Evolutionary conservation across 192 early-diverging fungal species (phyloP).

Genomic region (Coemansia sp.): DNA sequence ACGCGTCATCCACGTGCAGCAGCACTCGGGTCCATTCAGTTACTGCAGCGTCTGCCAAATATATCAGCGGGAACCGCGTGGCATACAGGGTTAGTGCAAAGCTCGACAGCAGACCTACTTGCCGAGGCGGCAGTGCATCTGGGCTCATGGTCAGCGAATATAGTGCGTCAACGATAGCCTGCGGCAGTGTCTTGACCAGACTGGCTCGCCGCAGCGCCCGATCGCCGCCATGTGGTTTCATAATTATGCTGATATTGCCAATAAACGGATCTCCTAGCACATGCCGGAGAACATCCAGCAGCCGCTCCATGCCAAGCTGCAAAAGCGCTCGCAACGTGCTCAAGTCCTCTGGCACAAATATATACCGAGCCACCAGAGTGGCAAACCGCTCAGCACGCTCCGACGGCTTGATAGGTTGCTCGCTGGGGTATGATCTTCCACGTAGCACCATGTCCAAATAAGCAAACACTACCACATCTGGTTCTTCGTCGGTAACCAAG

Average conservation of each 20-base stretch:
- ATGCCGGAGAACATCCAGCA: slow-evolving; percentile 32
- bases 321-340: slow-evolving; percentile 29
- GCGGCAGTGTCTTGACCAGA: slow-evolving; percentile 46
- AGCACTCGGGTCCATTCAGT: slow-evolving; percentile 27
- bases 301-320: slow-evolving; percentile 21
- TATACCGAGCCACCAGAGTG: slow-evolving; percentile 26
- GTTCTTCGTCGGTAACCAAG: slow-evolving; percentile 22
- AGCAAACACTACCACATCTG: slow-evolving; percentile 37
- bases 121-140: slow-evolving; percentile 4
- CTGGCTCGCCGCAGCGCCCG: slow-evolving; percentile 45
- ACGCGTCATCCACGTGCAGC: slow-evolving; percentile 28
- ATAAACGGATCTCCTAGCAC: slow-evolving; percentile 39
- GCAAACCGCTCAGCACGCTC: slow-evolving; percentile 38
- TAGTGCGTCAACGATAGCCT: slow-evolving; percentile 44
- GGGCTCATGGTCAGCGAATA: slow-evolving; percentile 16
- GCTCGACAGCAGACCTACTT: slow-evolving; percentile 38
- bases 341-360: slow-evolving; percentile 31
- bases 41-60: slow-evolving; percentile 27
- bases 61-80: slow-evolving; percentile 46
- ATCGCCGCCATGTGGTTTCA: slow-evolving; percentile 31
- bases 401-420: slow-evolving; percentile 31
- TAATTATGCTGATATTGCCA: slow-evolving; percentile 41
- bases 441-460: slow-evolving; percentile 48
- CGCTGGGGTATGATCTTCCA: slow-evolving; percentile 42
- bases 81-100: slow-evolving; percentile 45